Evolutionary conservation across 768 basidiomycete species (phyloP).

Genomic region (Russula virescens): DNA sequence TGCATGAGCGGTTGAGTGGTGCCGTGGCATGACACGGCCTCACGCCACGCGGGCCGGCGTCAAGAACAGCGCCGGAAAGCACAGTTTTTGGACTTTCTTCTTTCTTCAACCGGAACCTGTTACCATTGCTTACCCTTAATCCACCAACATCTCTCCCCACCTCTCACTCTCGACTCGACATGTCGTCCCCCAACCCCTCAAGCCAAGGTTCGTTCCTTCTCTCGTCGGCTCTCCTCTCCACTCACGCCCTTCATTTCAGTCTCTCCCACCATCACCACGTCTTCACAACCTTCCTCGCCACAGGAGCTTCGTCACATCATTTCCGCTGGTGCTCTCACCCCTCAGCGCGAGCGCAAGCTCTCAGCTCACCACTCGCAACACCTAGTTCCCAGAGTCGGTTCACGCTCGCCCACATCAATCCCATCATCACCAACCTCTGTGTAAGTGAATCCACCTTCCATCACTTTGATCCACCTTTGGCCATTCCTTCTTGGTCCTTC

Average conservation of each 20-base stretch:
- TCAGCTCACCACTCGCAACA: slow-evolving; percentile 46
- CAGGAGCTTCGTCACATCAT: slow-evolving; percentile 53
- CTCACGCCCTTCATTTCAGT: slow-evolving; percentile 13
- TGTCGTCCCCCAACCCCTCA: slow-evolving; percentile 17
- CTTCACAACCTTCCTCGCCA: slow-evolving; percentile 24
- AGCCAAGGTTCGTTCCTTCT: slow-evolving; percentile 1
- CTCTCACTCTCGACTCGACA: neutral
- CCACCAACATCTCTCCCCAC: neutral
- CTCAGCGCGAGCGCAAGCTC: slow-evolving; percentile 35
- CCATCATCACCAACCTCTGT: slow-evolving; percentile 77
- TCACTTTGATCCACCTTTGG: slow-evolving; percentile 10
- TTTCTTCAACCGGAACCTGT: neutral
- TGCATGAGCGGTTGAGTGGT: no score
- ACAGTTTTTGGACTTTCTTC: neutral
- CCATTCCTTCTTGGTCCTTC: neutral
- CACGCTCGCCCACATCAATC: slow-evolving; percentile 66
- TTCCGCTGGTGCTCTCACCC: slow-evolving; percentile 41
- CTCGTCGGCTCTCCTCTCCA: no score
- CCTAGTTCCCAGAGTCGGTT: slow-evolving; percentile 46
- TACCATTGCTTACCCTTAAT: neutral
- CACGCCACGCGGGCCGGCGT: neutral
- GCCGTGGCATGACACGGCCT: neutral
- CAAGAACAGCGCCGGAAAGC: neutral
- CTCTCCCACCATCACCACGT: slow-evolving; percentile 14
- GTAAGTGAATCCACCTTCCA: slow-evolving; percentile 38